Percentiles rank a stretch among this genome's conserved stretches.
Conservation (phyloP, 176 grass and related monocot species). For the Hordeum vulgare region MorexV3_pseudomolecules_assembly NC_058519.1:164446097-164446596, state of each 20-base stretch:
- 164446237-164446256: neutral
- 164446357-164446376: neutral
- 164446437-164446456: neutral
- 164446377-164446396: neutral
- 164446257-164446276: neutral
- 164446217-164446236: neutral
- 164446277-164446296: neutral
- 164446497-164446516: constrained; percentile 89
- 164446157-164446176: neutral
- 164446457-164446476: constrained; percentile 19
- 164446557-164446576: neutral
- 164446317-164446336: neutral
- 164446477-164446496: constrained; percentile 56
- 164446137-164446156: neutral
- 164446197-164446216: neutral
- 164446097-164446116: constrained; percentile 10
- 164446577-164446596: constrained; percentile 7
- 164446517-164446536: constrained; percentile 88
- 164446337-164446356: constrained; percentile 9
- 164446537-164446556: constrained; percentile 98
- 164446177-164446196: neutral
- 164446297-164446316: neutral
- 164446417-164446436: neutral
- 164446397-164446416: neutral
- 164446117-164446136: neutral